A percentile compares a stretch with the other conserved stretches of the same genome.
phyloP scores from a whole-genome alignment of 139 green algal genomes.

The Edaphochlamys debaryana region DNA sequence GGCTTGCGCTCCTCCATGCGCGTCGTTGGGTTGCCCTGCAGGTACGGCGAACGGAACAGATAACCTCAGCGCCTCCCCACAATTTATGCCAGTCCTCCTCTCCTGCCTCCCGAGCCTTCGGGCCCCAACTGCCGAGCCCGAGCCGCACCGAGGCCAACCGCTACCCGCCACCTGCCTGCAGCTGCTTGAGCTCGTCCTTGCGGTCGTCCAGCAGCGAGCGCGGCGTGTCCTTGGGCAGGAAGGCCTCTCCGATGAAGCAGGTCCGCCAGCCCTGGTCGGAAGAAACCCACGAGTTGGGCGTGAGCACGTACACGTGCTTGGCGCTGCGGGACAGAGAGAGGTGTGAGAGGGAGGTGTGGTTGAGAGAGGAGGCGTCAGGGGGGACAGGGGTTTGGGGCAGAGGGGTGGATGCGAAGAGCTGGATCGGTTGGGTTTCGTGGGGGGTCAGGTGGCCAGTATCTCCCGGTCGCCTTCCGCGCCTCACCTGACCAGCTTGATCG shows the following conservation, averaged over 20 bases:
- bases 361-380: neutral
- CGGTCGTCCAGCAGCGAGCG: slow-evolving; percentile 7
- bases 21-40: neutral
- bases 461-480: no score
- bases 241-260: slow-evolving; percentile 35
- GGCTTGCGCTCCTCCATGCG: neutral
- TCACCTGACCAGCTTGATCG: slow-evolving; percentile 31
- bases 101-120: no score
- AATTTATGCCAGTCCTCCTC: no score
- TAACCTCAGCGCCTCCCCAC: no score
- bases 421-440: no score
- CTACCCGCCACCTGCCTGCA: slow-evolving; percentile 32
- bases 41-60: no score
- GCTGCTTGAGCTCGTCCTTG: slow-evolving; percentile 12
- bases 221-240: slow-evolving; percentile 43
- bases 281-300: slow-evolving; percentile 32
- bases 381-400: no score
- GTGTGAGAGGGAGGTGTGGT: neutral
- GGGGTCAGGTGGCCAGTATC: no score
- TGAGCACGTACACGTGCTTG: neutral
- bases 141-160: no score
- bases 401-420: no score
- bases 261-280: slow-evolving; percentile 35
- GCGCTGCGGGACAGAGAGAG: neutral
- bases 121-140: no score